Conservation (phyloP, 257 asterid species). For the Parsonsia alboflavescens region DNA sequence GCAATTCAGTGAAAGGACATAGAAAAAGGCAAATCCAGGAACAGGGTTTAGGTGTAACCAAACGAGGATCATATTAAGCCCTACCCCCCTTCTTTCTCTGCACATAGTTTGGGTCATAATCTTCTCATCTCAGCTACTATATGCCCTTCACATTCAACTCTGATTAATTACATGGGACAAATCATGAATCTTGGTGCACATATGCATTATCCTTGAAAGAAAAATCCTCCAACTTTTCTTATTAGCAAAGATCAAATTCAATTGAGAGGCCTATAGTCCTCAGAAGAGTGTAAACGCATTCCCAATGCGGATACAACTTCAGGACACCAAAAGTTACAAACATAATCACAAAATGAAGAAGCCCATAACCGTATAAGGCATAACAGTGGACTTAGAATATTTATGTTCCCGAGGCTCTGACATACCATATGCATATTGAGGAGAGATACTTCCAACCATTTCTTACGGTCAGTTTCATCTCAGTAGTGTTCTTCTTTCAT, state of each 20-base stretch:
- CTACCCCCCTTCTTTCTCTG: neutral
- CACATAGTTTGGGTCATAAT: neutral
- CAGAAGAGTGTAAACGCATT: neutral
- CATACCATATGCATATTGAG: neutral
- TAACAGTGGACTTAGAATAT: neutral
- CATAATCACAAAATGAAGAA: neutral
- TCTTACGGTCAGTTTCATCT: neutral
- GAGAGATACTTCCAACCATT: neutral
- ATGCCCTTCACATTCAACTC: neutral
- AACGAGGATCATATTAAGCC: neutral
- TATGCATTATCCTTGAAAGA: neutral
- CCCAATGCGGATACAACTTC: neutral
- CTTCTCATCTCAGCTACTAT: neutral
- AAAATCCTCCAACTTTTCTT: neutral
- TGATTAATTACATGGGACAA: neutral
- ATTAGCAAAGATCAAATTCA: neutral
- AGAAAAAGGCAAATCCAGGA: neutral
- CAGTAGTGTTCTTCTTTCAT: neutral
- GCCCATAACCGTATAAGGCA: neutral
- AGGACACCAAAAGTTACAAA: neutral
- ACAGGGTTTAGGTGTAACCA: neutral
- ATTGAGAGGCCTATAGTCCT: neutral
- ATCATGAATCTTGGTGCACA: neutral
- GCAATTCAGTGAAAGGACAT: neutral
- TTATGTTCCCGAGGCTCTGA: too few relatives aligned